Base-by-base conservation (phyloP, 768 basidiomycete genomes). In the Suillus subalutaceus region DNA sequence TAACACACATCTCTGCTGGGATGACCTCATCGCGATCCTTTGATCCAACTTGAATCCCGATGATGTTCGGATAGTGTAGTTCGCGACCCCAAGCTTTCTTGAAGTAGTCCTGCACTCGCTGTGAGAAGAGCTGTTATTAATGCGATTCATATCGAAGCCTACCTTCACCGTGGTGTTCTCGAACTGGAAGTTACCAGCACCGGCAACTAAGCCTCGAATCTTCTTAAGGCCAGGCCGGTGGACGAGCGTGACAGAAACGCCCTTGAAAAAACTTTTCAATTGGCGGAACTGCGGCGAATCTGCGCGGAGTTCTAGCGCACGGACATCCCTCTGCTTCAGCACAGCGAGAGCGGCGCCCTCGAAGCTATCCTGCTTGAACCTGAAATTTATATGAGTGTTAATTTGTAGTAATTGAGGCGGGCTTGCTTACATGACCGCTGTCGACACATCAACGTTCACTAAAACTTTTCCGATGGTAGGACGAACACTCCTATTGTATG, bases 1-100 rank as follows among this genome's bases (percentile, higher is more conserved):
- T 66, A 0, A 67, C 32, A 63, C 85, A 87, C 0, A 85, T 65
- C 65, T 90, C 87, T 0, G 83, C 78, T 0, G 88, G 88, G 6
- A 81, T 69, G 26, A 88, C 74, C n/a, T 82, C 72, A 0, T 77
- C 77, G 0, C 76, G 73, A 10, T 72, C 71, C 3, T 70, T 68
- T 0, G 70, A 72, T 1, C 72, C 75, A 48, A 73, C 59, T 8
- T 67, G 69, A 7, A 87, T 74, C 3, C 83, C 85, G 38, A 84
- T 71, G 9, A 79, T 78, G 0, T 71, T 72, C 0, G 83, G 83
- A 67, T 73, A 72, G 18, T 64, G 35, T 8, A 86, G 63, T 0
- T 63, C 67, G 0, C 78, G 71, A 23, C 78, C 78, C 61, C 85
- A 75, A 0, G 78, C 74, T 5, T 74, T 68, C 15, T 68, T 66